Evolutionary conservation across 345 rosid genomes (phyloP), one percentile per base, ranked within the genome.

Genomic region (Citrus glauca): DNA sequence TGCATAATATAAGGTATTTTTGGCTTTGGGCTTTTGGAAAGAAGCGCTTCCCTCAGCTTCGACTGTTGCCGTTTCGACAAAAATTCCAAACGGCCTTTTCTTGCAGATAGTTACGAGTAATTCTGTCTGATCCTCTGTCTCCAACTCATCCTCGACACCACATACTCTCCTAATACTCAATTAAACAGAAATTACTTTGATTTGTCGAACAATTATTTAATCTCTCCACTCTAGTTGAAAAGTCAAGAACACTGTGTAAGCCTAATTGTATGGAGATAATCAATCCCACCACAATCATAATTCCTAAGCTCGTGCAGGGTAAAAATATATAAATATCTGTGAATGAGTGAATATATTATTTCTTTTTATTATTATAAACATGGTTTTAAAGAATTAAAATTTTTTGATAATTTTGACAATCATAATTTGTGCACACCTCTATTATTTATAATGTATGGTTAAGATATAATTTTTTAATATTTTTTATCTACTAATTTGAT

Each of bases 11-110:
- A 32, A 27, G 4, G 7, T 65, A 4, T 0, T 19, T 57, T 72
- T 6, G 77, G 33, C 60, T 62, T 28, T 48, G 45, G 42, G 77
- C 35, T 24, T 45, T 42, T 63, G 69, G 32, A 42, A 20, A 40
- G 69, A 74, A 28, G 59, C 32, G 69, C 60, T 74, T 63, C 77
- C 48, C 77, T 62, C 77, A 42, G 66, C 57, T 24, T 74, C 59
- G 69, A 30, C 69, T n/a, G 77, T 63, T 20, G 77, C 77, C 77
- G 69, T 74, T 61, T 3, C 16, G 7, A 17, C 24, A 40, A 14
- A 73, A 73, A 60, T 73, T 13, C 56, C 22, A 73, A 38, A 38
- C 69, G 61, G 69, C 61, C 10, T 20, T 62, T 42, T 30, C 42
- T 13, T 2, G 22, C 19, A 16, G 17, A 4, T 28, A 62, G 2